phyloP scores from a whole-genome alignment of 352 stramenopile genomes.

The Lagenidium sp. region DNA sequence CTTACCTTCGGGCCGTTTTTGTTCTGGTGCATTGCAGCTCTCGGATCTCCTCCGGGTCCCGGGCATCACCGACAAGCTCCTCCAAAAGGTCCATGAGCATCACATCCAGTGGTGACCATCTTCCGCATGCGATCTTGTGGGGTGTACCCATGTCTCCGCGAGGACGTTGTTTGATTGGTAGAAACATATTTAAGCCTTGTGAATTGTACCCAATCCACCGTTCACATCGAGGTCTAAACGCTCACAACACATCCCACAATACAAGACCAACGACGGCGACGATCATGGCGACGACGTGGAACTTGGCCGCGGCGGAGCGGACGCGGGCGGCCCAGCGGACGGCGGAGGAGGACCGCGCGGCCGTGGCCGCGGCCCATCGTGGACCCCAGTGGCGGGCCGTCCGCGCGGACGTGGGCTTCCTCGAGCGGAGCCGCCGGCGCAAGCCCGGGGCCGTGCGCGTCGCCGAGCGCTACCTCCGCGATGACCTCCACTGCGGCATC shows the following conservation, averaged over 20 bases:
- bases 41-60: slow-evolving; percentile 27
- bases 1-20: too few species aligned
- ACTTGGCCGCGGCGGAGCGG: slow-evolving; percentile 18
- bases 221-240: too few species aligned
- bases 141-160: slow-evolving; percentile 12
- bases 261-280: too few species aligned
- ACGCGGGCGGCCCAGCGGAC: slow-evolving; percentile 14
- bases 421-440: slow-evolving; percentile 66
- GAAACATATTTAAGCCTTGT: slow-evolving; percentile 17
- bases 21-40: too few species aligned
- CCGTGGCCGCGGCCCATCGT: slow-evolving; percentile 3
- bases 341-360: slow-evolving; percentile 10
- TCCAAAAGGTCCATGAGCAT: slow-evolving; percentile 31
- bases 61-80: slow-evolving; percentile 32
- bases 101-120: slow-evolving; percentile 23
- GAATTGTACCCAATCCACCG: slow-evolving; percentile 8
- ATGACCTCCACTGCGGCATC: slow-evolving; percentile 65
- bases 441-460: slow-evolving; percentile 63
- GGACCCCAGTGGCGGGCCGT: slow-evolving; percentile 39
- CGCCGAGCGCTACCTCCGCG: slow-evolving; percentile 60
- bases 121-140: too few species aligned
- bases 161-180: slow-evolving; percentile 20
- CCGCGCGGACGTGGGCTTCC: slow-evolving; percentile 46
- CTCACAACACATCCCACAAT: too few species aligned
- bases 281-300: slow-evolving; percentile 16